Evolutionary conservation across 2,329 filamentous ascomycete genomes (phyloP), one percentile per base, ranked within the genome.

Genomic region (Scedosporium apiospermum): DNA sequence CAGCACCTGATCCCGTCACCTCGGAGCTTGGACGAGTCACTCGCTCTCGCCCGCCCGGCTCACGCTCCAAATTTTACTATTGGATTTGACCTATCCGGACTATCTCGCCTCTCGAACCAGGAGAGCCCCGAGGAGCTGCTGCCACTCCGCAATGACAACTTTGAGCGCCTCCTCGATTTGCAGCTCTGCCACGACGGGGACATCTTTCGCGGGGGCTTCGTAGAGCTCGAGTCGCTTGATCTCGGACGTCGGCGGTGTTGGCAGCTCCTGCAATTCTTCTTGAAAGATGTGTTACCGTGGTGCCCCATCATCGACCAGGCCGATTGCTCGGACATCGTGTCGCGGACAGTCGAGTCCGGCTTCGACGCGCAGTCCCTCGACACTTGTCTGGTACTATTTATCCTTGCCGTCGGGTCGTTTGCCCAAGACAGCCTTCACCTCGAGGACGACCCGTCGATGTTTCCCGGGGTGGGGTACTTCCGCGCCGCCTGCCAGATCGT

Each of bases 231-330:
- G 7, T 44, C 58, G 3, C 53, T 68, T 3, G 64, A 66, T 23
- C 60, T 66, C 18, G 57, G 60, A 10, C 57, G 58, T 6, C 44
- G 62, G 30, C 57, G 57, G 1, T 65, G 65, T 21, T 64, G 63
- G 59, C 63, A 61, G 18, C 51, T 67, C 7, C 62, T 66, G 41
- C 63, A 67, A 12, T n/a, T 62, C 4, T 68, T 67, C 51, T 59
- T 63, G 9, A 41, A 58, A 9, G 62, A 67, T 14, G 66, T 67
- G 1, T 57, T 68, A 12, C 66, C 65, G 3, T 68, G 65, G 65
- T 67, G 64, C 55, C 67, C 66, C 12, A 66, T 68, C 41, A 63
- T 68, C n/a, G 65, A 66, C 53, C 64, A 64, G 12, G 55, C 60
- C 14, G 64, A 63, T 27, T 63, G 65, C 30, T 23, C 62, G 1